A percentile compares a stretch with the other conserved stretches of the same genome.
These are phyloP conservation scores for Fusarium circinatum DNA, from an alignment of 2,329 filamentous ascomycete species.

Conservation along the genomic window DNA sequence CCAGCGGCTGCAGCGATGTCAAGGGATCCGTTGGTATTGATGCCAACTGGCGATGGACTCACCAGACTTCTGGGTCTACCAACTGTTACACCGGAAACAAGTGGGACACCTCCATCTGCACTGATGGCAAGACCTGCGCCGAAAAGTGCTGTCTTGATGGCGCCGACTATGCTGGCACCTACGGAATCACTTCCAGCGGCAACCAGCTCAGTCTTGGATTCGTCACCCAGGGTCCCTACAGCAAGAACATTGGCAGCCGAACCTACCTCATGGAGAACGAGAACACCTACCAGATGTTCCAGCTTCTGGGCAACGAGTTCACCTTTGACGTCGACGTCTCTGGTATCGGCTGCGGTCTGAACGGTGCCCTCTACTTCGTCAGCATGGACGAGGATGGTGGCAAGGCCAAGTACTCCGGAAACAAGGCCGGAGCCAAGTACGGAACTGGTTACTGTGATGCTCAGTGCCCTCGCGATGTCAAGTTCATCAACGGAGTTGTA, in stretches of 20 bases:
- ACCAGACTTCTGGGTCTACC: slow-evolving; percentile 55
- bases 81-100: slow-evolving; percentile 68
- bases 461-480: slow-evolving; percentile 65
- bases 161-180: slow-evolving; percentile 62
- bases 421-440: slow-evolving; percentile 66
- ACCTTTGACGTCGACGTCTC: slow-evolving; percentile 79
- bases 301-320: slow-evolving; percentile 74
- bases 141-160: slow-evolving; percentile 64
- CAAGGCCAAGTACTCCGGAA: slow-evolving; percentile 59
- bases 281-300: slow-evolving; percentile 72
- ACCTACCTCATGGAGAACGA: slow-evolving; percentile 72
- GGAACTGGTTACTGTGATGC: slow-evolving; percentile 67
- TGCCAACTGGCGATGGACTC: slow-evolving; percentile 71
- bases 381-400: slow-evolving; percentile 70
- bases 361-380: slow-evolving; percentile 76
- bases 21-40: slow-evolving; percentile 65
- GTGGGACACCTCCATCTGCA: slow-evolving; percentile 56
- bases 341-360: slow-evolving; percentile 73
- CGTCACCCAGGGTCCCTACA: slow-evolving; percentile 61
- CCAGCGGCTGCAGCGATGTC: slow-evolving; percentile 61
- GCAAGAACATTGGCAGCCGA: slow-evolving; percentile 63
- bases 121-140: slow-evolving; percentile 56
- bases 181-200: slow-evolving; percentile 64
- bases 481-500: slow-evolving; percentile 66
- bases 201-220: slow-evolving; percentile 65